Percentiles rank a stretch among this genome's conserved stretches.
Conservation (phyloP, 2,329 filamentous ascomycete genomes). For the Sclerotinia glacialis region DNA sequence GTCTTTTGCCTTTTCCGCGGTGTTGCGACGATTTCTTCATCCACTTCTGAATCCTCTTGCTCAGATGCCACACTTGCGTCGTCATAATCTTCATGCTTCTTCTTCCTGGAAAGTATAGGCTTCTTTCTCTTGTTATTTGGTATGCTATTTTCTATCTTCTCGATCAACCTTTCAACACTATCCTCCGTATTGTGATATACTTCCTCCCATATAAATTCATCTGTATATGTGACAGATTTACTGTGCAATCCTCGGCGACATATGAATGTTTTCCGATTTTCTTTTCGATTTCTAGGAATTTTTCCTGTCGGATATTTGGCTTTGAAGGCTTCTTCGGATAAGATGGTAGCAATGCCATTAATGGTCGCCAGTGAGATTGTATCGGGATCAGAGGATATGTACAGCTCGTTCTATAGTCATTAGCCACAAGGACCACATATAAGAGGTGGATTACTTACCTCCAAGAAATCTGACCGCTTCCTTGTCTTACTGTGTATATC, state of each 20-base stretch:
- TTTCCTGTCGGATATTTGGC: constrained; percentile 70
- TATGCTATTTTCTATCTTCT: constrained; percentile 59
- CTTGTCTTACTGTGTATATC: constrained; percentile 82
- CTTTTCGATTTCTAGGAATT: constrained; percentile 67
- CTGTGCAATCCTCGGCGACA: constrained; percentile 89
- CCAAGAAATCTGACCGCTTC: constrained; percentile 75
- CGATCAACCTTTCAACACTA: constrained; percentile 30
- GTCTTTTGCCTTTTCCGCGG: constrained; percentile 57
- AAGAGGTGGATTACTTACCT: constrained; percentile 47
- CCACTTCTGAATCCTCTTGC: constrained; percentile 28
- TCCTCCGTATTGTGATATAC: constrained; percentile 53
- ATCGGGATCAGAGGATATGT: constrained; percentile 85
- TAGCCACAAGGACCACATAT: constrained; percentile 14
- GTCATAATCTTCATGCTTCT: constrained; percentile 32
- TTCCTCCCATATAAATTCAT: constrained; percentile 90
- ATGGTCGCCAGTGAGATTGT: constrained; percentile 83
- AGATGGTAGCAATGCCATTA: constrained; percentile 79
- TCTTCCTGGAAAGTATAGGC: background rate
- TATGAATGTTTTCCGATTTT: constrained; percentile 82
- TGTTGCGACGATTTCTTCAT: constrained; percentile 41
- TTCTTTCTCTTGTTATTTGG: constrained; percentile 65
- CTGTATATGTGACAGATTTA: constrained; percentile 83
- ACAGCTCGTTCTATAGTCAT: constrained; percentile 72
- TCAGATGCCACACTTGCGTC: constrained; percentile 28
- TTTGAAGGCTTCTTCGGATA: constrained; percentile 69